phyloP scores from a whole-genome alignment of 179 eudicot species.

The Kewa caespitosa region DNA sequence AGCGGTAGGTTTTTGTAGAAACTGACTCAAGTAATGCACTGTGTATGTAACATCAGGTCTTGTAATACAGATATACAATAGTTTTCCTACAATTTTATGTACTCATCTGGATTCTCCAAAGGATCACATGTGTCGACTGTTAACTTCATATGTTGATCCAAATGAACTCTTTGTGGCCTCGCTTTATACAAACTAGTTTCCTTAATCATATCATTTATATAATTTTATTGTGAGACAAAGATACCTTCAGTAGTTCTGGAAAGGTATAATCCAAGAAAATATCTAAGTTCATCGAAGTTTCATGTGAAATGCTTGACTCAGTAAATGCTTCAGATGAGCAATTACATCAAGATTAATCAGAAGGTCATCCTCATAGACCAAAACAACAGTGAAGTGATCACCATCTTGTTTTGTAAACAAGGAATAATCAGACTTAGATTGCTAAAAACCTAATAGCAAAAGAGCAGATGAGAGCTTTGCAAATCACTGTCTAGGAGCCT shows the following conservation, averaged over 20 bases:
- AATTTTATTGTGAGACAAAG: not conserved
- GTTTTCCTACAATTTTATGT: not conserved
- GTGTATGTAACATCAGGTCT: not conserved
- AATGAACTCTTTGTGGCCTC: no score
- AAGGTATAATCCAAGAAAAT: not conserved
- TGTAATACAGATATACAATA: not conserved
- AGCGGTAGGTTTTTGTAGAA: not conserved
- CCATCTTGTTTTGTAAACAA: not conserved
- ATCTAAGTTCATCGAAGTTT: not conserved
- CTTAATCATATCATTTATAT: not conserved
- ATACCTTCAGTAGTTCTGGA: not conserved
- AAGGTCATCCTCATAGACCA: not conserved
- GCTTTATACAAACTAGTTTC: no score
- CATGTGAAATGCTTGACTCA: not conserved
- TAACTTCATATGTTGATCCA: not conserved
- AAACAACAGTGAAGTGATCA: not conserved
- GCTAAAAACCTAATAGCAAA: not conserved
- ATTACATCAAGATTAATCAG: not conserved
- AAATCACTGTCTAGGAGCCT: not conserved
- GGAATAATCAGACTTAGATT: not conserved
- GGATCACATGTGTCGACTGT: not conserved
- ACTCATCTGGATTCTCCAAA: not conserved
- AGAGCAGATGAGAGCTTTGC: not conserved
- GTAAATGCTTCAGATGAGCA: not conserved
- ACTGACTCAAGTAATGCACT: not conserved